phyloP scores from a whole-genome alignment of 2,329 filamentous ascomycete species.

The Bretziella fagacearum region DNA sequence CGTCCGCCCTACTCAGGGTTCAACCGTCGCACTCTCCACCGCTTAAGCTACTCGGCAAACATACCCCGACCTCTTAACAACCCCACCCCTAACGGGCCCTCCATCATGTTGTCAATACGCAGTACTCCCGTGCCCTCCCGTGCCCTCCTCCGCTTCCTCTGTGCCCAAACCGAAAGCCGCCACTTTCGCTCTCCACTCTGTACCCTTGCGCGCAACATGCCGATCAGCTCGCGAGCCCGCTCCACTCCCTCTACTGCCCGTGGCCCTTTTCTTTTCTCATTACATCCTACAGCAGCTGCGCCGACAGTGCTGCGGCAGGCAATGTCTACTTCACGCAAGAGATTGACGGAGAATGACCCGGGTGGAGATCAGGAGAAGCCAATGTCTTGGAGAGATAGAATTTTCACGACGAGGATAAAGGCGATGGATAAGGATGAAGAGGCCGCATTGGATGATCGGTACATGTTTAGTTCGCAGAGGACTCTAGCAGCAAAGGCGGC shows the following conservation, averaged over 20 bases:
- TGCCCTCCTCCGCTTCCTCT: conserved; percentile 53
- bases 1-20: no score
- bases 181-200: conserved; percentile 29
- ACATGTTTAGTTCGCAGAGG: conserved; percentile 13
- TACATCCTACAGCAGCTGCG: background rate
- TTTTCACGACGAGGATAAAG: conserved; percentile 12
- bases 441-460: conserved; percentile 8
- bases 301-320: background rate
- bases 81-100: background rate
- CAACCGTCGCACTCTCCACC: no score
- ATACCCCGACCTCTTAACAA: no score
- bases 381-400: conserved; percentile 14
- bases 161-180: conserved; percentile 47
- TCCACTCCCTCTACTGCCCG: background rate
- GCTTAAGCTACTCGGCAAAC: no score
- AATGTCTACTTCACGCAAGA: background rate
- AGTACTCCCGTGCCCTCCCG: conserved; percentile 32
- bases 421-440: conserved; percentile 13
- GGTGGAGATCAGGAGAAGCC: conserved; percentile 11
- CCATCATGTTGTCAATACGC: conserved; percentile 30
- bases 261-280: background rate
- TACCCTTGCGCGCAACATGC: background rate
- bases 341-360: background rate
- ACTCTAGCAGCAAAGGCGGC: conserved; percentile 58
- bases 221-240: background rate